Base-by-base conservation (phyloP, 495 filamentous ascomycete genomes). In the Astrothelium macrocarpum region DNA sequence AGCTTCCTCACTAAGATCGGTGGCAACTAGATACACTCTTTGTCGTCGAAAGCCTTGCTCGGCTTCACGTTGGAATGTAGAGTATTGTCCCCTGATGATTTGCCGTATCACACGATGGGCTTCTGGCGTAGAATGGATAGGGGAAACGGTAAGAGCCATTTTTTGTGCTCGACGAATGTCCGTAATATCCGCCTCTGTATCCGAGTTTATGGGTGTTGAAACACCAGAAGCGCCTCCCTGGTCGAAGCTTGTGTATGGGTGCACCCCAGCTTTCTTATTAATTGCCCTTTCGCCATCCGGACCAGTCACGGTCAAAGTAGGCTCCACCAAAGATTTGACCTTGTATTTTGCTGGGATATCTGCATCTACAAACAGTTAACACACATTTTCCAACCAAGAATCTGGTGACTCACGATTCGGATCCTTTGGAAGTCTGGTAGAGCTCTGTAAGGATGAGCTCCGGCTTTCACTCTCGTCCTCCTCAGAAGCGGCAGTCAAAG, bases 1-100 rank as follows among this genome's bases (percentile, higher is more conserved):
- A 2, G 92, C 92, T 77, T 98, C 94, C 46, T 91, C 89, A 67
- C 90, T 95, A 34, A 97, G 75, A 74, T 97, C 94, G 0, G 90
- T 96, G 10, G 94, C 91, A 10, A 97, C 90, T 5, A 98, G 77
- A 72, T 97, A 98, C 60, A 90, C 92, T 11, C 94, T 82, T 53
- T 90, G 84, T 12, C 90, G 83, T 18, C 87, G 83, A 36, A 80
- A 78, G 26, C 90, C 86, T 9, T 87, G 82, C 32, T 93, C 87
- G 9, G 87, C 86, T 62, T 90, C 88, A 62, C 85, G 81, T 49
- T 84, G 84, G 68, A 96, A 84, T 62, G 80, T 81, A 46, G 76
- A 72, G 69, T 87, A 98, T 67, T 96, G 86, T 32, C 94, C 94
- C 18, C 94, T 87, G 56, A 95, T 84, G 62, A 98, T 90, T 31